Evolutionary conservation across 345 rosid species (phyloP).

Genomic region (thale cress (Arabidopsis thaliana)): TAIR10.1 NC_003070.9:29708501-29709000

Average conservation of each 20-base stretch:
- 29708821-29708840: constrained; percentile 83
- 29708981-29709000: constrained; percentile 53
- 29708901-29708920: constrained; percentile 83
- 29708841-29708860: constrained; percentile 81
- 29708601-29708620: constrained; percentile 86
- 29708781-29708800: constrained; percentile 80
- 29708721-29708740: background rate
- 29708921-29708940: constrained; percentile 79
- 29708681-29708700: constrained; percentile 23
- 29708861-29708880: constrained; percentile 90
- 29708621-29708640: constrained; percentile 94
- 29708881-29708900: constrained; percentile 76
- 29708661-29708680: constrained; percentile 84
- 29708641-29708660: constrained; percentile 75
- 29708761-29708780: constrained; percentile 86
- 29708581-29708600: constrained; percentile 84
- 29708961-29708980: constrained; percentile 61
- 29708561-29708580: constrained; percentile 77
- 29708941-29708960: constrained; percentile 75
- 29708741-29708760: constrained; percentile 30
- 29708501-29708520: background rate
- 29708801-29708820: constrained; percentile 97
- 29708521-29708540: background rate
- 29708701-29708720: background rate
- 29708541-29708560: constrained; percentile 61